A percentile compares a stretch with the other conserved stretches of the same genome.
Conservation (phyloP, 23 red algal species). For the Agarophyton chilense region DNA sequence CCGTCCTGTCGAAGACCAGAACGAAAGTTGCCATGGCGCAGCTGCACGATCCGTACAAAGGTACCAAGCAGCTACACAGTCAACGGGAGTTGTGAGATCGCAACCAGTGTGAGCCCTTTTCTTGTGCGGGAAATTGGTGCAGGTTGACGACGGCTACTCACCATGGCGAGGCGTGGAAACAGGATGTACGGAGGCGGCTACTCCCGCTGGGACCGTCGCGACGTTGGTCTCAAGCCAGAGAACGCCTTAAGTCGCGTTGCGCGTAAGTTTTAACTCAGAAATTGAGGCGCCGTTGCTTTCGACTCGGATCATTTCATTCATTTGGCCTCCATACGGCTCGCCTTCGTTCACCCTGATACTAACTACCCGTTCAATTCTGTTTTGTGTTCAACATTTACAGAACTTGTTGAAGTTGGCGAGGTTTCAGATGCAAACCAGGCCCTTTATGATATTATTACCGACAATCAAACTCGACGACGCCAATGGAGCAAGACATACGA, state of each 20-base stretch:
- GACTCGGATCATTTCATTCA: background rate
- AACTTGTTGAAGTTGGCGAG: conserved; percentile 96
- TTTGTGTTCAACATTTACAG: conserved; percentile 15
- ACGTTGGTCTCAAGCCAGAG: conserved; percentile 91
- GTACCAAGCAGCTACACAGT: background rate
- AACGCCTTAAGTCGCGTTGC: conserved; percentile 92
- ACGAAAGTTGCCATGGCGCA: background rate
- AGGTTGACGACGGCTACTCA: conserved; percentile 4
- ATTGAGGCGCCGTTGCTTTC: background rate
- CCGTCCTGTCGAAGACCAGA: conserved; percentile 4
- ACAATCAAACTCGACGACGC: conserved; percentile 83
- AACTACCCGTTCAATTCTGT: background rate
- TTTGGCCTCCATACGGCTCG: background rate
- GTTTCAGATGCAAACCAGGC: conserved; percentile 80
- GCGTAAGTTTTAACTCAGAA: conserved; percentile 69
- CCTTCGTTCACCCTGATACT: background rate
- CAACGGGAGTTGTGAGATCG: background rate
- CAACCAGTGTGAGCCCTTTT: background rate
- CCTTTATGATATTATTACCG: conserved; percentile 97
- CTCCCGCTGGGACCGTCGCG: conserved; percentile 68
- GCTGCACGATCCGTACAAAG: background rate
- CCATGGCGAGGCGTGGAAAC: conserved; percentile 43
- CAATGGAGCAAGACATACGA: conserved; percentile 98
- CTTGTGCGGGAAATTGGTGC: background rate
- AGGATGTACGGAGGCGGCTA: conserved; percentile 37